Base-by-base conservation (phyloP, 176 grass and related monocot genomes). In the Eragrostis nindensis region DNA sequence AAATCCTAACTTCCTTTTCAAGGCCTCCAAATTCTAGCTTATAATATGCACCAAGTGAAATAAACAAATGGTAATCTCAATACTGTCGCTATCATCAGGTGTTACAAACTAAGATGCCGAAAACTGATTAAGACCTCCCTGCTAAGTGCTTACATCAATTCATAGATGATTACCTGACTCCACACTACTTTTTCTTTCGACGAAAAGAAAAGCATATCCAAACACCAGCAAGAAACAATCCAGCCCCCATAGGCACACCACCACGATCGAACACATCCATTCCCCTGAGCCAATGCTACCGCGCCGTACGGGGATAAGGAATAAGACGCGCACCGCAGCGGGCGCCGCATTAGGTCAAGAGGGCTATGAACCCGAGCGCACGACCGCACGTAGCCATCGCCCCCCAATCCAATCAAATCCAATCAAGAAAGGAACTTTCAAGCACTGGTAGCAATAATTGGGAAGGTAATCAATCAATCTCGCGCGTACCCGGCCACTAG, bases 401-500 rank as follows among this genome's bases (percentile, higher is more conserved):
- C n/a, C 26, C 44, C 56, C 75, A 88, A 84, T 21, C 62, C 26
- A 69, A 53, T 29, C 46, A n/a, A 86, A 80, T 73, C 59, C 27
- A 86, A 85, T 85, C 54, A 26, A 10, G 43, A 19, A 55, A 2
- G 27, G 19, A 54, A 75, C 32, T 27, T 12, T 11, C 6, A 8
- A 75, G 66, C 75, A 79, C 29, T 49, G 22, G 11, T 16, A 80
- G 46, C 63, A 85, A 47, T 45, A 14, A 72, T 54, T 68, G 13
- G 49, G 18, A 59, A 67, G 7, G 49, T 8, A 30, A 68, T 68
- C 48, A 43, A 67, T 79, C 75, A 62, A n/a, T 18, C 30, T 39
- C 27, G 62, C 48, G 41, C 61, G 29, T 83, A 95, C 96, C 96
- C 93, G 42, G 96, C 92, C 73, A 99, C 87, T 62, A 99, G 89